Base-by-base conservation (phyloP, 148 eudicot genomes). In the Suaeda aralocaspica region DNA sequence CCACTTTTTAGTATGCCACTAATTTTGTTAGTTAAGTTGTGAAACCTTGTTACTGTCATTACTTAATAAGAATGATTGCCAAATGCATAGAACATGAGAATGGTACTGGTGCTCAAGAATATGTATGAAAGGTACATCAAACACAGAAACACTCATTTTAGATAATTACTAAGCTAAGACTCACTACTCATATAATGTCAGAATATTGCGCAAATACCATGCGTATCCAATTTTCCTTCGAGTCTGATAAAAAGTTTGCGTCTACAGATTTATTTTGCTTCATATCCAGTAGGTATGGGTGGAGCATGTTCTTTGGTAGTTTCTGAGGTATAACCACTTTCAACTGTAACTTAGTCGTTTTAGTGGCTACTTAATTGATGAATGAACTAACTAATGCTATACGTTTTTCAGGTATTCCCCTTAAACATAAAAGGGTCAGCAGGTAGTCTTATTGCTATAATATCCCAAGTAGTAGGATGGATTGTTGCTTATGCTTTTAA, bases 381-480 rank as follows among this genome's bases (percentile, higher is more conserved):
- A 18, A 25, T 45, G 28, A 11, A 5, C 39, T 5, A 5, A 26
- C 26, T 1, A 26, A 46, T 48, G 45, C 39, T 26, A 46, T 49
- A 34, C 39, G 18, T 3, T 12, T 31, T 52, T 57, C 74, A 80
- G 80, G 72, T 80, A 53, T 80, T 34, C 74, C 83, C 83, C 16
- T 46, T 73, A 24, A 81, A 72, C 76, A 66, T 77, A 15, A 81
- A 77, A 55, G 72, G 84, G 8, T 15, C 64, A 73, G 80, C 76
- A 14, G 84, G 78, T 51, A 77, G 81, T 42, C 21, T 77, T 19
- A 41, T 21, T 25, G 31, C 69, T 70, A 14, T 81, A 46, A 25
- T 56, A 16, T 3, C 21, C 7, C 30, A 50, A 21, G 13, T 70
- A 0, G 34, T 39, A 24, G 74, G 66, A 49, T 77, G 76, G 69